Evolutionary conservation across 768 basidiomycete genomes (phyloP), one percentile per base, ranked within the genome.

Genomic region (Lentinula detonsa): DNA sequence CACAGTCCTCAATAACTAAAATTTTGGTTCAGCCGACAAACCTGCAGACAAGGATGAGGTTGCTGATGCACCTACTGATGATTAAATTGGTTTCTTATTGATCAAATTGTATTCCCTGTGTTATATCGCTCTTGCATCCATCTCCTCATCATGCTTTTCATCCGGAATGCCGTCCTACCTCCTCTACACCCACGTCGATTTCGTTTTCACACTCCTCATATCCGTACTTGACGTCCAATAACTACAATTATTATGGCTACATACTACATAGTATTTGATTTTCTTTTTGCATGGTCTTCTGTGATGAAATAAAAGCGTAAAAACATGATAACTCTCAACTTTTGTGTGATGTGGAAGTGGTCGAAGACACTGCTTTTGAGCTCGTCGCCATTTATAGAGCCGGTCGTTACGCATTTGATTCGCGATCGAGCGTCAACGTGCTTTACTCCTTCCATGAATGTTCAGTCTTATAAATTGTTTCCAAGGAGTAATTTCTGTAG

Each of bases 41-140:
- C 78, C 82, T 51, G 75, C 81, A 59, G 89, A 91, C 49, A 90
- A 91, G 75, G 87, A 92, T 15, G 90, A 90, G 59, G 77, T 67
- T 45, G 76, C 74, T 61, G 88, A 87, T 43, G 81, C 77, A 40
- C 77, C 85, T 54, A 85, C 76, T 54, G 88, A 91, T 62, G 89
- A 91, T 73, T 86, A 83, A 71, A 81, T 70, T 33, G 57, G 35
- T 46, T 63, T 66, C 42, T 51, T 35, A 62, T 57, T 61, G 34
- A 39, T 39, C 37, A 54, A 49, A 61, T 63, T 61, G 57, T 64
- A 52, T 51, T 49, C 48, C 21, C 23, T 48, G 34, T 40, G 31
- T 49, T 63, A 37, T 48, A 48, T 59, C 60, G 34, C 46, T 45
- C 46, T 48, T 62, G 23, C 61, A 63, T 48, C 42, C 43, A 28